Evolutionary conservation across 768 basidiomycete genomes (phyloP), one percentile per base, ranked within the genome.

Genomic region (Podaxis sp.): DNA sequence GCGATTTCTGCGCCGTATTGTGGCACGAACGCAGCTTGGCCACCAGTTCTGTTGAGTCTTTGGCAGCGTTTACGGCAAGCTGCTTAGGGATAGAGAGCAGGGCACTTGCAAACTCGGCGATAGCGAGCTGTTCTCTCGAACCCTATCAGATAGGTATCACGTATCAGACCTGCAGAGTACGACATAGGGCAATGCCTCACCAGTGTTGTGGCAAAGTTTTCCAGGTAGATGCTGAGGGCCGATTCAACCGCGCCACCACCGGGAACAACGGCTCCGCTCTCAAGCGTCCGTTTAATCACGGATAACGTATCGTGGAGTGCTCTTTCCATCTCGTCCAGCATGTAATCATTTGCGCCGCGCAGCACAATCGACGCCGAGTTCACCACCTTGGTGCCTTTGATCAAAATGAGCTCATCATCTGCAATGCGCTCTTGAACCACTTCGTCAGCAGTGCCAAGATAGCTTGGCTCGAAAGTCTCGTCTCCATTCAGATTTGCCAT

Each of bases 301-400:
- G 92, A 96, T 63, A 98, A 74, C 1, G 92, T 91, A 72, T 99
- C 97, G 71, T 99, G 96, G 66, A 98, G 73, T 0, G 93, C 90
- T 51, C 97, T 81, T 76, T 99, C 97, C 97, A 98, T 99, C 81
- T 99, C 97, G 72, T 99, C 97, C 67, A 98, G 77, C 91, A 98
- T 95, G 73, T 96, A 98, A 74, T 99, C 97, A 73, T 98, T 99
- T 28, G 97, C 97, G 48, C 97, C 97, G 57, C 97, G 85, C 61
- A 99, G 80, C 61, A 99, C 85, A 68, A 99, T 91, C 18, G 95
- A 97, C 13, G 90, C 82, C 23, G 94, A 95, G 77, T 77, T 95
- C 70, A 98, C 95, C 44, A 94, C 89, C 76, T 96, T 98, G 53
- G 95, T 98, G 2, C 97, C 97, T 79, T 98, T 99, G 79, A 98